A percentile compares a stretch with the other conserved stretches of the same genome.
Evolutionary conservation across 768 basidiomycete genomes (phyloP).

Genomic region (Termitomyces sp.): DNA sequence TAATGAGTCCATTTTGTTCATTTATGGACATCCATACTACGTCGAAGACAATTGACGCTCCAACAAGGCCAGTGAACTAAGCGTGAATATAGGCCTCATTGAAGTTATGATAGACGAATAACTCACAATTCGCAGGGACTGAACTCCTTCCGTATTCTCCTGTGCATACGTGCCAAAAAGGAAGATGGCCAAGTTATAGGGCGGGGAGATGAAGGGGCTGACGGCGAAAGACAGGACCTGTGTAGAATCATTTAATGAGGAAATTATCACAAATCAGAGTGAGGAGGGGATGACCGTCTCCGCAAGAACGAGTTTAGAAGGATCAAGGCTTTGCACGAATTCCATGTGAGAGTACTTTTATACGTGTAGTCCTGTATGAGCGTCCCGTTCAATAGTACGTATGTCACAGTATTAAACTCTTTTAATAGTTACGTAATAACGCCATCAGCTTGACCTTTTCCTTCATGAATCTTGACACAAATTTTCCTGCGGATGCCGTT

Average conservation of each 20-base stretch:
- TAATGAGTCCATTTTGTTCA: conserved; percentile 52
- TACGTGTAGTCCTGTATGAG: no score
- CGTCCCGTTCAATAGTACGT: no score
- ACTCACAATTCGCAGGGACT: conserved; percentile 62
- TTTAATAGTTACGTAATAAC: conserved; percentile 4
- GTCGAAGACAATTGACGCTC: conserved; percentile 62
- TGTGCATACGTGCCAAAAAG: conserved; percentile 74
- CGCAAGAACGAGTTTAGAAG: conserved; percentile 61
- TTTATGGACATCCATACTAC: conserved; percentile 65
- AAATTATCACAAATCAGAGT: background rate
- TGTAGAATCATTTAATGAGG: background rate
- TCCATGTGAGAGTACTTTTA: conserved; percentile 42
- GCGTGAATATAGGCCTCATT: background rate
- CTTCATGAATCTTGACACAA: conserved; percentile 47
- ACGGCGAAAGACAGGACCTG: conserved; percentile 64
- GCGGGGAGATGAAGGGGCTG: conserved; percentile 52
- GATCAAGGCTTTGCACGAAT: conserved; percentile 68
- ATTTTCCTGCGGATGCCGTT: conserved; percentile 84
- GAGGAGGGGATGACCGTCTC: conserved; percentile 44
- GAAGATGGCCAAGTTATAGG: conserved; percentile 82
- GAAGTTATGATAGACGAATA: background rate
- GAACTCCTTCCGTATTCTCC: conserved; percentile 60
- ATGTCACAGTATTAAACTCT: no score
- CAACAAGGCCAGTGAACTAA: conserved; percentile 66
- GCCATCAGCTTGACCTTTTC: background rate